A percentile compares a stretch with the other conserved stretches of the same genome.
Evolutionary conservation across 192 early-diverging fungal genomes (phyloP).

Genomic region (Backusella tuberculispora): DNA sequence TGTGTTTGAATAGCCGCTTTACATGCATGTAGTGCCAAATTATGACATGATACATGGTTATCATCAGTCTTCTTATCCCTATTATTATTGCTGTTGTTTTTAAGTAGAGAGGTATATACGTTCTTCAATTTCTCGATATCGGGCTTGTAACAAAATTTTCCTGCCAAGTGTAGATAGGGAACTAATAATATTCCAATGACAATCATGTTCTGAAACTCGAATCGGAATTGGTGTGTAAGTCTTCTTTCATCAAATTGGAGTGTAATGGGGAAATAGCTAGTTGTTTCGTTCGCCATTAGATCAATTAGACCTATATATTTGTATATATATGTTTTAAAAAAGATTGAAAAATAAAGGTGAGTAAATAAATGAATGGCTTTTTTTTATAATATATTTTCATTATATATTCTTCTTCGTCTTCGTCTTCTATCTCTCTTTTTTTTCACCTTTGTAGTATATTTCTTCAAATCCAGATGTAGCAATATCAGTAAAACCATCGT

Average conservation of each 20-base stretch:
- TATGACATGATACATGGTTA: slow-evolving; percentile 13
- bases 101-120: slow-evolving; percentile 41
- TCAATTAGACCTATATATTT: background rate
- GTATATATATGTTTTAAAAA: no score
- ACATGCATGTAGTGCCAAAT: slow-evolving; percentile 26
- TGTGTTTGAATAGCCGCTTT: slow-evolving; percentile 15
- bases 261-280: slow-evolving; percentile 22
- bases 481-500: background rate
- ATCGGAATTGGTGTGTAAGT: slow-evolving; percentile 39
- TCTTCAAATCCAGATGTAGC: background rate
- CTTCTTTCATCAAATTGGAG: slow-evolving; percentile 47
- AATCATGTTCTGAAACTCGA: slow-evolving; percentile 49
- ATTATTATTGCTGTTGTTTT: slow-evolving; percentile 8
- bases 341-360: no score
- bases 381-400: no score
- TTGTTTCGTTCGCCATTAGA: background rate
- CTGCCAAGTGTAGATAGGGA: slow-evolving; percentile 44
- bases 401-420: no score
- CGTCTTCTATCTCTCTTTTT: background rate
- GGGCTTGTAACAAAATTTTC: slow-evolving; percentile 38
- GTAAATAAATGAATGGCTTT: no score
- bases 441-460: slow-evolving; percentile 1
- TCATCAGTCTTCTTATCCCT: background rate
- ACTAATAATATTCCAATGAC: slow-evolving; percentile 44
- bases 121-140: slow-evolving; percentile 45